Conservation (phyloP, 164 flowering plant species). For the Magnolia sinica region DNA sequence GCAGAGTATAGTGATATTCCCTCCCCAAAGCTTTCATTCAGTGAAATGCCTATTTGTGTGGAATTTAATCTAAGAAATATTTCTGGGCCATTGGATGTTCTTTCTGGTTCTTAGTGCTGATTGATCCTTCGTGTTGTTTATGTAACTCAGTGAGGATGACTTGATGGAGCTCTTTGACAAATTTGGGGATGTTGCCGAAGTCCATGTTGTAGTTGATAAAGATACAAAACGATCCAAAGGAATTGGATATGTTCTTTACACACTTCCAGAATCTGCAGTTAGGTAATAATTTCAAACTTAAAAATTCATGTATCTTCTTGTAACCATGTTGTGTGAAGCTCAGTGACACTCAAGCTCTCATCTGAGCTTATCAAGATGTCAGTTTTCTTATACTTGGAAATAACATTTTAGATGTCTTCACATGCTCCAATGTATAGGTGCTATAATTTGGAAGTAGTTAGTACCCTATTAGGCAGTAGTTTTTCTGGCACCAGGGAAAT, state of each 20-base stretch:
- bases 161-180: slow-evolving; percentile 62
- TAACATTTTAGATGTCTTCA: background rate
- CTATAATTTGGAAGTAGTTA: background rate
- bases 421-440: background rate
- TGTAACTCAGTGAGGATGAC: slow-evolving; percentile 77
- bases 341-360: too few species aligned
- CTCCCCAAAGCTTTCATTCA: background rate
- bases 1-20: slow-evolving; percentile 53
- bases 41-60: background rate
- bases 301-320: background rate
- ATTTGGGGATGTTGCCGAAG: slow-evolving; percentile 67
- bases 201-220: slow-evolving; percentile 83
- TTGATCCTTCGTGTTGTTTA: slow-evolving; percentile 8
- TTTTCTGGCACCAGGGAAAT: background rate
- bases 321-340: background rate
- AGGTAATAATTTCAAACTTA: slow-evolving; percentile 41
- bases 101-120: background rate
- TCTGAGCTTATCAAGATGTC: too few species aligned
- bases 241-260: slow-evolving; percentile 66
- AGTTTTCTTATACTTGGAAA: background rate
- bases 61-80: slow-evolving; percentile 1
- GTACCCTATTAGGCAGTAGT: background rate
- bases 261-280: slow-evolving; percentile 66
- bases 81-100: background rate
- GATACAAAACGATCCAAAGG: slow-evolving; percentile 87